Conservation (phyloP, 78 protist genomes). For the Pigoraptor vietnamica region DNA sequence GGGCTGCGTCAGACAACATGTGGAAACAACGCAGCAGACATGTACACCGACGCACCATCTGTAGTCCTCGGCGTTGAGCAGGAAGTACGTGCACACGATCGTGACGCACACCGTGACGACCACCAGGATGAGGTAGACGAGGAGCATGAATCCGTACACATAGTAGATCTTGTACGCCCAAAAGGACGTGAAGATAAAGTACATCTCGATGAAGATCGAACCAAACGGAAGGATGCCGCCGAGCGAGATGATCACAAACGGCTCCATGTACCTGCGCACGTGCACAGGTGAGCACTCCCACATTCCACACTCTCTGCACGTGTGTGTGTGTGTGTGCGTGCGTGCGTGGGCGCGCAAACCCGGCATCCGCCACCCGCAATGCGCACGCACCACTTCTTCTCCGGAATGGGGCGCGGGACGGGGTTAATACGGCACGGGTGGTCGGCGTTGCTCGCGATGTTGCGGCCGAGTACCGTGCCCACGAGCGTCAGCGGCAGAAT, state of each 20-base stretch:
- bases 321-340: too few species aligned
- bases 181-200: slow-evolving; percentile 83
- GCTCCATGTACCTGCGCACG: slow-evolving; percentile 37
- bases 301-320: too few species aligned
- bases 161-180: slow-evolving; percentile 94
- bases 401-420: slow-evolving; percentile 76
- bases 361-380: not conserved
- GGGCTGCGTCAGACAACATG: not conserved
- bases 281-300: not conserved
- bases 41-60: not conserved
- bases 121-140: slow-evolving; percentile 63
- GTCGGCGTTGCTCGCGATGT: slow-evolving; percentile 9
- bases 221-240: slow-evolving; percentile 91
- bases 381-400: slow-evolving; percentile 51
- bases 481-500: slow-evolving; percentile 70
- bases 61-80: slow-evolving; percentile 81
- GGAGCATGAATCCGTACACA: slow-evolving; percentile 82
- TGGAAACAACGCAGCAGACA: not conserved
- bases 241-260: slow-evolving; percentile 4
- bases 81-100: slow-evolving; percentile 70
- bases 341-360: too few species aligned
- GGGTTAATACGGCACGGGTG: slow-evolving; percentile 45
- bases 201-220: slow-evolving; percentile 88
- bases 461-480: slow-evolving; percentile 79
- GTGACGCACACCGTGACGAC: slow-evolving; percentile 73